Percentiles rank a stretch among this genome's conserved stretches.
These are phyloP conservation scores for Aspergillus eucalypticola DNA, from an alignment of 2,329 filamentous ascomycete genomes.

Conservation along the genomic window DNA sequence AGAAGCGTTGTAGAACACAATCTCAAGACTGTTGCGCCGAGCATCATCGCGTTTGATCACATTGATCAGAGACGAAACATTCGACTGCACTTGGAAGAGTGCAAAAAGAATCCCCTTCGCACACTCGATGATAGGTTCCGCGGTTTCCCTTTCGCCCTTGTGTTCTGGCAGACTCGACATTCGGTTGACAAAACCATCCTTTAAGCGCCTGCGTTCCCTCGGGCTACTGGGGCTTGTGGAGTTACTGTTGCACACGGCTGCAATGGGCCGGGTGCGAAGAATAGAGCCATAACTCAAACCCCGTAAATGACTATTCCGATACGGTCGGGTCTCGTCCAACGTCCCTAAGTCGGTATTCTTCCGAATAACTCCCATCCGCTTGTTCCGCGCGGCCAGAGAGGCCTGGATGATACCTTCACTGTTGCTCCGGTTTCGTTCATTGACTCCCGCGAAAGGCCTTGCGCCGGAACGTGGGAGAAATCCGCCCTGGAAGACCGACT, in stretches of 20 bases:
- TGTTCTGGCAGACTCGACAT: slow-evolving; percentile 61
- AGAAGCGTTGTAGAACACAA: slow-evolving; percentile 58
- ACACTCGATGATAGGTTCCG: slow-evolving; percentile 55
- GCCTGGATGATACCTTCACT: slow-evolving; percentile 61
- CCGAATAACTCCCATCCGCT: slow-evolving; percentile 62
- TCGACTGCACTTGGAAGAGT: slow-evolving; percentile 53
- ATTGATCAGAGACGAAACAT: slow-evolving; percentile 49
- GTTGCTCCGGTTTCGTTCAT: slow-evolving; percentile 59
- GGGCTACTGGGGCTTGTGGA: slow-evolving; percentile 49
- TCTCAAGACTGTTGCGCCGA: slow-evolving; percentile 54
- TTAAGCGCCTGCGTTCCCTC: slow-evolving; percentile 42
- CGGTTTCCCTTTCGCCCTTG: slow-evolving; percentile 49
- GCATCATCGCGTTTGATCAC: slow-evolving; percentile 50
- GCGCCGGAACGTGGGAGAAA: slow-evolving; percentile 68
- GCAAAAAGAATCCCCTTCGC: slow-evolving; percentile 58
- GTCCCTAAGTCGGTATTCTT: slow-evolving; percentile 57
- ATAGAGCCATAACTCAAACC: slow-evolving; percentile 60
- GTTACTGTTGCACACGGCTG: slow-evolving; percentile 37
- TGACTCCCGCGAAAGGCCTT: slow-evolving; percentile 70
- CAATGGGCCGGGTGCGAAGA: slow-evolving; percentile 41
- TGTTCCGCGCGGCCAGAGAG: slow-evolving; percentile 49
- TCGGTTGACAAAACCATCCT: slow-evolving; percentile 50
- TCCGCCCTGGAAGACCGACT: slow-evolving; percentile 38
- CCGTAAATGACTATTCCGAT: slow-evolving; percentile 57
- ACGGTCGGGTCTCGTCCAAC: slow-evolving; percentile 54